Percentiles rank a stretch among this genome's conserved stretches.
Conservation (phyloP, 257 asterid genomes). For the Capsicum chinense region DNA sequence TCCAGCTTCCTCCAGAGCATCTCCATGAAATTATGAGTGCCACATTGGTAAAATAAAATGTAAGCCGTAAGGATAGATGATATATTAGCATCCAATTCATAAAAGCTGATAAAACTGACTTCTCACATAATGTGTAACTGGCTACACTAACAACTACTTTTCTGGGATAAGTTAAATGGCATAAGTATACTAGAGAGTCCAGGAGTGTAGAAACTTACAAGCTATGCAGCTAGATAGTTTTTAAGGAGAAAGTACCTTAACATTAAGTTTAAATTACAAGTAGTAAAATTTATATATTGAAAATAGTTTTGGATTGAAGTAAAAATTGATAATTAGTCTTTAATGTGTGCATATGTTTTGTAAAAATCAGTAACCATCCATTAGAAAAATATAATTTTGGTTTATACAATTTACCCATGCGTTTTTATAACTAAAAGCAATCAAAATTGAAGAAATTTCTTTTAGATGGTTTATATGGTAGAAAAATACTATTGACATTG, state of each 20-base stretch:
- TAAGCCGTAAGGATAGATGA: constrained; percentile 21
- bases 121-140: not conserved
- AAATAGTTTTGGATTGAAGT: no score
- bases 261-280: constrained; percentile 75
- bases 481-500: no score
- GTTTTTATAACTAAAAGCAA: no score
- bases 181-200: not conserved
- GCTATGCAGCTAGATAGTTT: not conserved
- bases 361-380: no score
- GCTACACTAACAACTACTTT: not conserved
- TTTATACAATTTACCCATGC: no score
- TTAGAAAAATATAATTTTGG: no score
- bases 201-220: not conserved
- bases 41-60: not conserved
- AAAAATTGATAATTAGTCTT: no score
- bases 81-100: constrained; percentile 4
- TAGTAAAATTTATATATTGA: no score
- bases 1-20: constrained; percentile 72
- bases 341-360: no score
- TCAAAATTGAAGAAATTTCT: no score
- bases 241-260: constrained; percentile 57
- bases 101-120: not conserved
- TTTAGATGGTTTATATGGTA: no score
- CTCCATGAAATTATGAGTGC: constrained; percentile 89
- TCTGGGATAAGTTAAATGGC: not conserved